Evolutionary conservation across 441 rosid species (phyloP), one percentile per base, ranked within the genome.

Genomic region (Erysimum pusillum): DNA sequence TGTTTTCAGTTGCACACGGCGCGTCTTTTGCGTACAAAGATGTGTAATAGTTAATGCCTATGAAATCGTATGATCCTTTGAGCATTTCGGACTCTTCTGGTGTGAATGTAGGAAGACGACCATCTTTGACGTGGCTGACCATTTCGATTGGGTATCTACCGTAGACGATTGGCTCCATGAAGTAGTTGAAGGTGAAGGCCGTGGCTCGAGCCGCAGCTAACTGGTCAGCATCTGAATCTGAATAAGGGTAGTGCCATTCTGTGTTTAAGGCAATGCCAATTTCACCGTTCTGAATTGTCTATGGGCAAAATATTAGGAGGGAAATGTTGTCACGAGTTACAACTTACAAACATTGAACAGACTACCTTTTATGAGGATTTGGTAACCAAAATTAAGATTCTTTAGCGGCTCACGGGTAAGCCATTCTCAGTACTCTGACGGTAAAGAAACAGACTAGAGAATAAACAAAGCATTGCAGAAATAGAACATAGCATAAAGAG

Each of bases 31-130:
- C 81, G 51, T 81, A 81, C 6, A 2, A 2, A 25, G 81, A 67
- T 13, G 83, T 54, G 67, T 81, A 81, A 57, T 81, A 76, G 49
- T 81, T 80, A 3, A 80, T 14, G 32, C 83, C 83, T 12, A 80
- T 4, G 59, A 80, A 80, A 73, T 80, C 80, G 5, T 45, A 72
- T 5, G 83, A 80, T 57, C 78, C 78, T 69, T 73, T 80, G 20
- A 80, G 72, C 78, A 76, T 72, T 25, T 44, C 22, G 0, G 81
- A 80, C 57, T 80, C 75, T 70, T 81, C 79, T 6, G 28, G 32
- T 15, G 85, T 73, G 51, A 87, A 87, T 14, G 41, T 49, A 9
- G 88, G 90, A 69, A 87, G 65, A 51, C 90, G 79, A 52, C 79
- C 66, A 4, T 52, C 70, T n/a, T 61, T 67, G 1, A 85, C 83